These are phyloP conservation scores for Wickerhamomyces bisporus DNA, from an alignment of 805 yeast genomes.

Conservation along the genomic window DNA sequence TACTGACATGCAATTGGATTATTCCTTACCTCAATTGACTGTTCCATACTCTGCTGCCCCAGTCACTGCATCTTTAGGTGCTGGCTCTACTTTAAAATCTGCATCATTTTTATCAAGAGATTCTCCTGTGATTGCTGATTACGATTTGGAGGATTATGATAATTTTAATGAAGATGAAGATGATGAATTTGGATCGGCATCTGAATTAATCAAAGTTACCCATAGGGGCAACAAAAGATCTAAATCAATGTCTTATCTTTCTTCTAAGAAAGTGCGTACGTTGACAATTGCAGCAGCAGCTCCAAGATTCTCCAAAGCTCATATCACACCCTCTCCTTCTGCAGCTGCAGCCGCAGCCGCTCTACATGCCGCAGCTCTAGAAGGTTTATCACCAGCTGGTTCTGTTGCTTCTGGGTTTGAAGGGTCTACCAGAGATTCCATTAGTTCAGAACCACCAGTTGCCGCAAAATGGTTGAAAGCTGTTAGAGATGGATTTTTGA, in stretches of 20 bases:
- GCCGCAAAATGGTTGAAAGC: slow-evolving; percentile 68
- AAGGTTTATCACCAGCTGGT: slow-evolving; percentile 40
- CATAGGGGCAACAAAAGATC: slow-evolving; percentile 50
- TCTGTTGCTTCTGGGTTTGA: slow-evolving; percentile 26
- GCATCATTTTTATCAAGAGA: slow-evolving; percentile 1
- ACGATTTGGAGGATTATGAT: slow-evolving; percentile 43
- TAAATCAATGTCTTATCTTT: slow-evolving; percentile 55
- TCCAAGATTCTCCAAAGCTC: slow-evolving; percentile 66
- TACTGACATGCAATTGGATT: slow-evolving; percentile 32
- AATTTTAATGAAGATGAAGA: slow-evolving; percentile 26
- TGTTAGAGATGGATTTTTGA: slow-evolving; percentile 69
- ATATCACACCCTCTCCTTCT: slow-evolving; percentile 50
- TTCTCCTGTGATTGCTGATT: slow-evolving; percentile 30
- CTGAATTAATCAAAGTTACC: slow-evolving; percentile 29
- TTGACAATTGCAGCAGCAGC: slow-evolving; percentile 78
- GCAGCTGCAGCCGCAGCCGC: slow-evolving; percentile 77
- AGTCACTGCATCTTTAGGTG: slow-evolving; percentile 60
- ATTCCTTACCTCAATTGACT: slow-evolving; percentile 36
- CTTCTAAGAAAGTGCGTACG: slow-evolving; percentile 42
- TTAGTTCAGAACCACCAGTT: slow-evolving; percentile 25
- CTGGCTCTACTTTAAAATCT: slow-evolving; percentile 15
- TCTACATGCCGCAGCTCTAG: slow-evolving; percentile 60
- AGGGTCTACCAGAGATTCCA: slow-evolving; percentile 14
- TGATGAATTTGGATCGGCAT: slow-evolving; percentile 36
- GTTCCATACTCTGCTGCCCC: slow-evolving; percentile 77